phyloP scores from a whole-genome alignment of 2,329 filamentous ascomycete species.

The Penicillium sp. region DNA sequence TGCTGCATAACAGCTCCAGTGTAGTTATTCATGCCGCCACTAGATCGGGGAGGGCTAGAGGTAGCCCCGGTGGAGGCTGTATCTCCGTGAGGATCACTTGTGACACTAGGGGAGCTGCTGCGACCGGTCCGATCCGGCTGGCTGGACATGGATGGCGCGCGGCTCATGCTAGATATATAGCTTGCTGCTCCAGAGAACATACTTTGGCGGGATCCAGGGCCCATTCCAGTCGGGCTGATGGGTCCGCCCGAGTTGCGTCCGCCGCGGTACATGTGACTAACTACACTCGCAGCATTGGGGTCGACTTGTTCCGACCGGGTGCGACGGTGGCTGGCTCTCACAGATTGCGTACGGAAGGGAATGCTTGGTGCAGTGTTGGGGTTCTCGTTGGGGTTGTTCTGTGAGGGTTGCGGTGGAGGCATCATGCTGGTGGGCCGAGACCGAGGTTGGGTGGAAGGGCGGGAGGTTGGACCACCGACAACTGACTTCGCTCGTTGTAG shows the following conservation, averaged over 20 bases:
- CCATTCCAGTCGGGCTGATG: constrained; percentile 52
- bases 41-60: constrained; percentile 60
- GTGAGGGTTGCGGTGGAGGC: constrained; percentile 33
- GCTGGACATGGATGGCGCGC: constrained; percentile 52
- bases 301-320: constrained; percentile 51
- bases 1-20: constrained; percentile 61
- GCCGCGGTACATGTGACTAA: constrained; percentile 87
- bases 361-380: constrained; percentile 50
- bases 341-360: constrained; percentile 45
- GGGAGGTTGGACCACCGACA: constrained; percentile 44
- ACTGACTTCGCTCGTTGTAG: constrained; percentile 62
- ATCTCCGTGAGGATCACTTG: constrained; percentile 49
- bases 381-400: constrained; percentile 45
- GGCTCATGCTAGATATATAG: constrained; percentile 55
- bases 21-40: constrained; percentile 66
- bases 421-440: constrained; percentile 48
- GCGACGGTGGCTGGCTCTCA: constrained; percentile 45
- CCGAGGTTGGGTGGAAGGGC: constrained; percentile 40
- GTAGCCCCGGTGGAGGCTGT: constrained; percentile 46
- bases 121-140: constrained; percentile 49
- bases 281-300: constrained; percentile 62
- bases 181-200: constrained; percentile 41
- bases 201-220: constrained; percentile 41
- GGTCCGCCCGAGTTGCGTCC: constrained; percentile 56
- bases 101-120: constrained; percentile 66